Evolutionary conservation across 192 early-diverging fungal species (phyloP).

Genomic region (Backusella australiensis): DNA sequence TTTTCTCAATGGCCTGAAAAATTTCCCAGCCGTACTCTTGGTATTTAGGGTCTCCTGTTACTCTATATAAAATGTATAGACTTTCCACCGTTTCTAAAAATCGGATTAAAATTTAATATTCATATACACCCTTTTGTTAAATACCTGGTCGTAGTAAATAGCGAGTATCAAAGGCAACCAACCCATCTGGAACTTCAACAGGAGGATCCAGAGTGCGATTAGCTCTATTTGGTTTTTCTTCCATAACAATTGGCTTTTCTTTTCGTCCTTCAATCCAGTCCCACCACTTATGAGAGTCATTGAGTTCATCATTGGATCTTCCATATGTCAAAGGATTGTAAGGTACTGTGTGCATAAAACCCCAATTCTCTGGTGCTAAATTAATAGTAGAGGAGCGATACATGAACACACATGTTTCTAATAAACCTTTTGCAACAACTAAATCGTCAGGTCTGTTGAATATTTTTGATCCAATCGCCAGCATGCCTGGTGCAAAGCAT

Average conservation of each 20-base stretch:
- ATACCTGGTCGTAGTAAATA: constrained; percentile 12
- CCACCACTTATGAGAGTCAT: not conserved
- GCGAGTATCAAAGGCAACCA: not conserved
- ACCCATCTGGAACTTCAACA: not conserved
- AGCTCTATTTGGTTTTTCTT: constrained; percentile 6
- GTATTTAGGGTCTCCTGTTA: constrained; percentile 66
- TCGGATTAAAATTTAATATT: not conserved
- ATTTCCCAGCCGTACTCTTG: constrained; percentile 74
- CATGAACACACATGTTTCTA: constrained; percentile 39
- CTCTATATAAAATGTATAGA: constrained; percentile 66
- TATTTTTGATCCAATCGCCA: constrained; percentile 48
- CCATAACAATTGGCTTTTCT: not conserved
- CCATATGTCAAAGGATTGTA: constrained; percentile 12
- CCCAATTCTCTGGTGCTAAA: constrained; percentile 42
- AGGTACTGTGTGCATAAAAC: constrained; percentile 3
- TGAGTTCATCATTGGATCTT: not conserved
- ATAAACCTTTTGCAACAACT: constrained; percentile 37
- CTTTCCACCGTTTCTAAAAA: constrained; percentile 66
- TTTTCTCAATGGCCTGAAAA: constrained; percentile 42
- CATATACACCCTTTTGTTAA: not conserved
- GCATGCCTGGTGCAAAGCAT: constrained; percentile 49
- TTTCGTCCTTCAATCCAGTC: not conserved
- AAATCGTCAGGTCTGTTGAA: constrained; percentile 43
- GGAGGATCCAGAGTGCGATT: not conserved
- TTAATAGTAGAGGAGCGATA: constrained; percentile 40